Conservation (phyloP, 192 early-diverging fungal genomes). For the Tieghemiomyces parasiticus region DNA sequence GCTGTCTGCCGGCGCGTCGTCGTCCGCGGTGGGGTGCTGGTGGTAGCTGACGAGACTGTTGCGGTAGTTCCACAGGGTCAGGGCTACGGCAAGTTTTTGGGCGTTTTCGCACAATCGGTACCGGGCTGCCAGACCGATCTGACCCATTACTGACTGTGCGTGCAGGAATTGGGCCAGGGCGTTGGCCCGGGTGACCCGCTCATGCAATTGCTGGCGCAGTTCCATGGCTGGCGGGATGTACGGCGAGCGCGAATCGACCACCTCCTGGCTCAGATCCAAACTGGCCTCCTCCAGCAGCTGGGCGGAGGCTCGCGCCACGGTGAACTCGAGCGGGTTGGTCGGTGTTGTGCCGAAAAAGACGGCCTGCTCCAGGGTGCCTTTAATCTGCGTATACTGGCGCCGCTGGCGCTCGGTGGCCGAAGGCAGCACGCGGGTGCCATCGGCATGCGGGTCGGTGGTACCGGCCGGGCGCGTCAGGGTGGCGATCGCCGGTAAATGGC, state of each 20-base stretch:
- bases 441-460: neutral
- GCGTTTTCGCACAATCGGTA: constrained; percentile 17
- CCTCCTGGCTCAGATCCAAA: constrained; percentile 19
- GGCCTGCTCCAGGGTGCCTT: constrained; percentile 25
- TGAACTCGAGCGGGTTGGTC: constrained; percentile 20
- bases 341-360: constrained; percentile 21
- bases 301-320: constrained; percentile 11
- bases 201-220: constrained; percentile 20
- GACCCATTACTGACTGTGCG: constrained; percentile 12
- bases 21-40: too few species aligned
- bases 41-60: constrained; percentile 7
- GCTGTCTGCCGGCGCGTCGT: too few species aligned
- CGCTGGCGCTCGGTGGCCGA: neutral
- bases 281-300: constrained; percentile 16
- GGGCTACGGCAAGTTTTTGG: constrained; percentile 23
- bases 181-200: constrained; percentile 19
- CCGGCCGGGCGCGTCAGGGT: neutral
- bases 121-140: constrained; percentile 13
- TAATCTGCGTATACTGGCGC: constrained; percentile 1
- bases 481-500: constrained; percentile 7
- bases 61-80: constrained; percentile 24
- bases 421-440: too few species aligned
- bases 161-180: constrained; percentile 19
- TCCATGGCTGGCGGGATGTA: constrained; percentile 22
- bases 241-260: constrained; percentile 24